Evolutionary conservation across 768 basidiomycete species (phyloP).

Genomic region (Candolleomyces eurysporus): DNA sequence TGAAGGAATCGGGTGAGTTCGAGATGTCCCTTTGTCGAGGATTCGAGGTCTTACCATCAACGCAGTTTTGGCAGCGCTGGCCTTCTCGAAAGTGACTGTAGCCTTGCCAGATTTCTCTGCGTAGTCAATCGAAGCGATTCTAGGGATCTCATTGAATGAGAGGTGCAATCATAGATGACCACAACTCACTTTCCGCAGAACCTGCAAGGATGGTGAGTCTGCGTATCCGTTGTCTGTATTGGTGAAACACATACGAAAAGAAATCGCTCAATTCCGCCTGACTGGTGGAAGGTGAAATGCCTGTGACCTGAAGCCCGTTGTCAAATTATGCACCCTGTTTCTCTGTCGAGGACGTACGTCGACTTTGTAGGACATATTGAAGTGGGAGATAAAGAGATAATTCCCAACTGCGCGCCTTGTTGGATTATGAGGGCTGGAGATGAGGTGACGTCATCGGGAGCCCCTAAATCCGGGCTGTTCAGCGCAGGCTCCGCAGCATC

Average conservation of each 20-base stretch:
- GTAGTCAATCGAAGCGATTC: slow-evolving; percentile 65
- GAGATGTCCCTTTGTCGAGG: too few relatives aligned
- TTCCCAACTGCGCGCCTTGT: not conserved
- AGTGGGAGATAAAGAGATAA: slow-evolving; percentile 17
- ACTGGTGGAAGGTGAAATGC: slow-evolving; percentile 64
- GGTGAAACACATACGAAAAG: slow-evolving; percentile 60
- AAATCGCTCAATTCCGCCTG: slow-evolving; percentile 72
- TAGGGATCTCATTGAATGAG: slow-evolving; percentile 21
- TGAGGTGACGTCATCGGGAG: not conserved
- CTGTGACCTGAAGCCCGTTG: slow-evolving; percentile 54
- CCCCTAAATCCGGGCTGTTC: too few relatives aligned
- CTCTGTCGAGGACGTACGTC: slow-evolving; percentile 32
- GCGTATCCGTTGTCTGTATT: not conserved
- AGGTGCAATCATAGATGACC: not conserved
- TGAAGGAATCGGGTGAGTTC: slow-evolving; percentile 18
- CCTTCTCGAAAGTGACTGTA: slow-evolving; percentile 81
- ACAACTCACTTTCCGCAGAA: slow-evolving; percentile 81
- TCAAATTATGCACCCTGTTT: not conserved
- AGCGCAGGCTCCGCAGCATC: too few relatives aligned
- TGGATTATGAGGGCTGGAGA: not conserved
- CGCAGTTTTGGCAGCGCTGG: slow-evolving; percentile 81
- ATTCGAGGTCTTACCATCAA: slow-evolving; percentile 41
- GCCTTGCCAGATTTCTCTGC: slow-evolving; percentile 43
- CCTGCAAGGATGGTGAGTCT: slow-evolving; percentile 32
- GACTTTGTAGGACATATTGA: slow-evolving; percentile 45